Conservation (phyloP, 129 eudicot genomes). For the Escallonia rubra region DNA sequence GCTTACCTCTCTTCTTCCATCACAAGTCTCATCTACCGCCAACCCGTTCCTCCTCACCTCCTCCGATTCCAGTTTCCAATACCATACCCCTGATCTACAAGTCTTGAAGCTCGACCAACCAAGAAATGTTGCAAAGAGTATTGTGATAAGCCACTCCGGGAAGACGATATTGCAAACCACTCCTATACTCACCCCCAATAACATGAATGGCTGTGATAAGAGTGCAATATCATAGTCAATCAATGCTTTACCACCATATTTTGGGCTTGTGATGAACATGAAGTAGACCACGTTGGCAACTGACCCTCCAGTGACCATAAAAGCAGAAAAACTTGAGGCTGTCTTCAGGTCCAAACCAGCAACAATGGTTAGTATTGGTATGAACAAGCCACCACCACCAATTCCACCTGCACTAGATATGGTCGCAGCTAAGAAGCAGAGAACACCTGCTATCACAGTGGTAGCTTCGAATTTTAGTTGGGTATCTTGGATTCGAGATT, state of each 20-base stretch:
- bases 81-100: constrained; percentile 30
- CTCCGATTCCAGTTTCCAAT: constrained; percentile 30
- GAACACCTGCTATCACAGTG: constrained; percentile 20
- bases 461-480: constrained; percentile 3
- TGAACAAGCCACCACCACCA: constrained; percentile 51
- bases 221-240: constrained; percentile 45
- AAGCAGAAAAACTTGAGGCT: constrained; percentile 47
- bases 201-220: constrained; percentile 43
- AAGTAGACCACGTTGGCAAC: constrained; percentile 34
- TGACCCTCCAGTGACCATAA: constrained; percentile 61
- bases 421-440: constrained; percentile 35
- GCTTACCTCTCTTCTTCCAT: constrained; percentile 1
- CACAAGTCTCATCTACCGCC: background rate
- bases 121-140: constrained; percentile 35
- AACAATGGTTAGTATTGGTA: constrained; percentile 43
- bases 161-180: constrained; percentile 36
- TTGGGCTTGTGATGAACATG: constrained; percentile 7
- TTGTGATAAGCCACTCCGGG: constrained; percentile 58
- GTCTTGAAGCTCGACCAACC: constrained; percentile 47
- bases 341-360: constrained; percentile 45
- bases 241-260: constrained; percentile 6
- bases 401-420: constrained; percentile 57
- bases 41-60: constrained; percentile 18
- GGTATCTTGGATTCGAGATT: background rate
- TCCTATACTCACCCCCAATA: constrained; percentile 51